These are phyloP conservation scores for Annona cherimola DNA, from an alignment of 164 flowering plant genomes.

Conservation along the genomic window DNA sequence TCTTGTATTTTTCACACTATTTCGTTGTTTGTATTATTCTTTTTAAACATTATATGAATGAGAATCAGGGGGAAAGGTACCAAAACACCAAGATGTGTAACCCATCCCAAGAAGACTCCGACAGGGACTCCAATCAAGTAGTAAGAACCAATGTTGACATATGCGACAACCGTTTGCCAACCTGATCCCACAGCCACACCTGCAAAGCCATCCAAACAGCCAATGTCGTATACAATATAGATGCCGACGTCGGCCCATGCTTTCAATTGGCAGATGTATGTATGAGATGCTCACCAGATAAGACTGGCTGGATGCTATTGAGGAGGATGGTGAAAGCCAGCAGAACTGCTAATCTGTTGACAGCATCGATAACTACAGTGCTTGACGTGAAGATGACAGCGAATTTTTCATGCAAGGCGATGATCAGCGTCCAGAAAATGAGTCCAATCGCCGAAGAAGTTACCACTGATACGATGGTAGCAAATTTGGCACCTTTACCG, in stretches of 20 bases:
- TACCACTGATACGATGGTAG: constrained; percentile 35
- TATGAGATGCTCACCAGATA: constrained; percentile 39
- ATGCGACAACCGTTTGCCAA: constrained; percentile 66
- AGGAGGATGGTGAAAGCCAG: constrained; percentile 57
- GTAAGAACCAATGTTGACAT: constrained; percentile 55
- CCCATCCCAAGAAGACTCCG: constrained; percentile 51
- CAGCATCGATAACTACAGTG: constrained; percentile 31
- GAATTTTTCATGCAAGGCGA: constrained; percentile 33
- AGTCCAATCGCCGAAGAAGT: constrained; percentile 49
- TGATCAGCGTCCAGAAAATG: constrained; percentile 43
- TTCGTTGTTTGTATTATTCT: too few species aligned
- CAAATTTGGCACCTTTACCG: constrained; percentile 56
- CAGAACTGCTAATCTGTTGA: constrained; percentile 35
- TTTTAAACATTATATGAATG: too few species aligned
- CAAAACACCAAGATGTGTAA: constrained; percentile 33
- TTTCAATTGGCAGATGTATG: not conserved
- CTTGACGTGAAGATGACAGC: constrained; percentile 50
- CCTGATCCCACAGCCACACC: constrained; percentile 79
- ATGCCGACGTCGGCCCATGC: too few species aligned
- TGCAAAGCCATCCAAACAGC: not conserved
- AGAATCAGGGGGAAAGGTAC: not conserved
- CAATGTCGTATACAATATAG: too few species aligned
- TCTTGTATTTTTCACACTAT: too few species aligned
- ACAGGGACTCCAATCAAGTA: constrained; percentile 61
- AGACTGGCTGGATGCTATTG: constrained; percentile 65